phyloP scores from a whole-genome alignment of 2,329 filamentous ascomycete species.

The Helminthosporium solani region DNA sequence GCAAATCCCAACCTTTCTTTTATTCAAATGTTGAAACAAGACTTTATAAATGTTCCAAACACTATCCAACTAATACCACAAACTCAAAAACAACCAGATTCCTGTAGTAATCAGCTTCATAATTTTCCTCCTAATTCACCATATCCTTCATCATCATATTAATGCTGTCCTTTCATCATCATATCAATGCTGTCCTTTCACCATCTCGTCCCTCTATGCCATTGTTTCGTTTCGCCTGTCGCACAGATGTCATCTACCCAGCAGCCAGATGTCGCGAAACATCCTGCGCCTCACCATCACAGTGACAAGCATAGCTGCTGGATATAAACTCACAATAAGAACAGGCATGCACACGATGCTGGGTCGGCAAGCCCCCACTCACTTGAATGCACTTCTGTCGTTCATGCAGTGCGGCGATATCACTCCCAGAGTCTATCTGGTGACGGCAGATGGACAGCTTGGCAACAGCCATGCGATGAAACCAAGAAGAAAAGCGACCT shows the following conservation, averaged over 20 bases:
- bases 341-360: background rate
- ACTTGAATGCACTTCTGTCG: background rate
- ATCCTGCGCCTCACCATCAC: background rate
- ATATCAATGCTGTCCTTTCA: background rate
- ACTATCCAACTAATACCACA: too few species aligned
- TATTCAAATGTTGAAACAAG: too few species aligned
- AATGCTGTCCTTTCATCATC: too few species aligned
- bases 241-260: background rate
- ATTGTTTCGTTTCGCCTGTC: slow-evolving; percentile 3
- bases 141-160: background rate
- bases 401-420: slow-evolving; percentile 1
- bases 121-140: too few species aligned
- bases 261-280: background rate
- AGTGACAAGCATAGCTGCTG: too few species aligned
- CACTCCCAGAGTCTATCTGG: background rate
- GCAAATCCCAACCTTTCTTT: too few species aligned
- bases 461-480: background rate
- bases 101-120: too few species aligned
- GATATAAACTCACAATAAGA: background rate
- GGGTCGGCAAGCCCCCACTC: background rate
- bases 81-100: too few species aligned
- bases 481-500: background rate
- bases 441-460: slow-evolving; percentile 2
- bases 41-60: too few species aligned
- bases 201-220: background rate